phyloP scores from a whole-genome alignment of 2,329 filamentous ascomycete genomes.

The Fusarium sp. region DNA sequence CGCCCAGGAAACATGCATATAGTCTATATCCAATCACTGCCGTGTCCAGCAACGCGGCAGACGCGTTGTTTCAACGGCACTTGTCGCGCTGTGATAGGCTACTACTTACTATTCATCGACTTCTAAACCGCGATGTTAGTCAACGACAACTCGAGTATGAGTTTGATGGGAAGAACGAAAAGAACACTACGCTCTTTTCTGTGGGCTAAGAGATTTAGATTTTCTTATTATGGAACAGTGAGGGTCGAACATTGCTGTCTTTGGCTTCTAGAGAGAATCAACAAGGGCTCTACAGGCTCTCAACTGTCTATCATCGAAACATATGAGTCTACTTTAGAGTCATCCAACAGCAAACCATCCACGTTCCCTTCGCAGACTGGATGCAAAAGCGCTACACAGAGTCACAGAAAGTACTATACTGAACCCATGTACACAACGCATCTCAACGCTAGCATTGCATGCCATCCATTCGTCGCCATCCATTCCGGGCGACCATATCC shows the following conservation, averaged over 20 bases:
- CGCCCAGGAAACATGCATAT: conserved; percentile 43
- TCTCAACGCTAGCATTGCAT: conserved; percentile 10
- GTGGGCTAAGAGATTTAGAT: not conserved
- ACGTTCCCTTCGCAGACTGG: conserved; percentile 12
- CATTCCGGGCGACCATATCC: conserved; percentile 27
- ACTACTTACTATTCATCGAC: conserved; percentile 5
- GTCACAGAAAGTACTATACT: not conserved
- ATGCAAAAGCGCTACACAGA: conserved; percentile 25
- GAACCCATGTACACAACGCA: conserved; percentile 10
- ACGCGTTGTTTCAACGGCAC: conserved; percentile 41
- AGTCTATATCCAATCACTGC: conserved; percentile 36
- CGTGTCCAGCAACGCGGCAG: conserved; percentile 43
- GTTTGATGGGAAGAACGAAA: conserved; percentile 8
- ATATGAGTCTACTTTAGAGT: not conserved
- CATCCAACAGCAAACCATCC: conserved; percentile 25
- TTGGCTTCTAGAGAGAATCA: conserved; percentile 4
- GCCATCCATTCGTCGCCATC: conserved; percentile 21
- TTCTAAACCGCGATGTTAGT: conserved; percentile 18
- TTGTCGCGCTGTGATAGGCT: conserved; percentile 38
- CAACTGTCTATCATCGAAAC: conserved; percentile 19
- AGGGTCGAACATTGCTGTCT: conserved; percentile 14
- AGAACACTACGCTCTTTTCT: conserved; percentile 16
- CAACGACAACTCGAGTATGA: not conserved
- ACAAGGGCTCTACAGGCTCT: conserved; percentile 20
- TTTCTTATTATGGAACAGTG: conserved; percentile 20